Percentiles rank a stretch among this genome's conserved stretches.
Evolutionary conservation across 768 basidiomycete species (phyloP).

Genomic region (Leccinum pellstonianum): DNA sequence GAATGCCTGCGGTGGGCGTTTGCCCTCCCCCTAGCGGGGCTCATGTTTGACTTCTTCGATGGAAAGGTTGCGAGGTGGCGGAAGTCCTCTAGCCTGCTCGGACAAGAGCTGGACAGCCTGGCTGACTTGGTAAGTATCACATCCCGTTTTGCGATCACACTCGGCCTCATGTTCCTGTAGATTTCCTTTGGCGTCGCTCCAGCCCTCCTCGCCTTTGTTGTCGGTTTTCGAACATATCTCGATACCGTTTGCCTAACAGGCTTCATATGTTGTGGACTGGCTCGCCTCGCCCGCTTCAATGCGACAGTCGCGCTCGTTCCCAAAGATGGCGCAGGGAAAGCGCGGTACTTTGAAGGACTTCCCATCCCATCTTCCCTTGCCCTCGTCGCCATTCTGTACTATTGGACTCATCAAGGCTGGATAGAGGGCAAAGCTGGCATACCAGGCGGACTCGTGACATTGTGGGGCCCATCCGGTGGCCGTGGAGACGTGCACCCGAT

Average conservation of each 20-base stretch:
- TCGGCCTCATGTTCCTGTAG: constrained; percentile 39
- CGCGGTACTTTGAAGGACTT: constrained; percentile 95
- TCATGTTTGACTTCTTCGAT: constrained; percentile 97
- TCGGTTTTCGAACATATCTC: constrained; percentile 88
- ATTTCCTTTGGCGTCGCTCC: constrained; percentile 99
- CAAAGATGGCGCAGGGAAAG: constrained; percentile 82
- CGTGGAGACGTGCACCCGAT: constrained; percentile 84
- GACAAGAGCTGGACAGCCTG: constrained; percentile 95
- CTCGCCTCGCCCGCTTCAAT: constrained; percentile 96
- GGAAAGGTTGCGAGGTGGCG: constrained; percentile 98
- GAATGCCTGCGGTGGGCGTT: constrained; percentile 87
- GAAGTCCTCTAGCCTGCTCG: constrained; percentile 91
- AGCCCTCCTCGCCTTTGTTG: constrained; percentile 84
- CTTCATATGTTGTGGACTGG: constrained; percentile 95
- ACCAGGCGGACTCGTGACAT: constrained; percentile 68
- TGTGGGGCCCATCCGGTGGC: constrained; percentile 72
- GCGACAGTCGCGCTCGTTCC: constrained; percentile 95
- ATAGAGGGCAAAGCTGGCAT: constrained; percentile 74
- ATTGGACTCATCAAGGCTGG: constrained; percentile 84
- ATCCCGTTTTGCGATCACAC: constrained; percentile 5
- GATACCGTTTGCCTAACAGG: constrained; percentile 84
- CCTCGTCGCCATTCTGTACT: constrained; percentile 76
- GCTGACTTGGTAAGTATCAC: constrained; percentile 74
- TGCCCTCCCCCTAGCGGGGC: constrained; percentile 83
- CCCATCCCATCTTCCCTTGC: constrained; percentile 90